These are phyloP conservation scores for Paraglomus brasilianum DNA, from an alignment of 192 early-diverging fungal genomes.

Conservation along the genomic window DNA sequence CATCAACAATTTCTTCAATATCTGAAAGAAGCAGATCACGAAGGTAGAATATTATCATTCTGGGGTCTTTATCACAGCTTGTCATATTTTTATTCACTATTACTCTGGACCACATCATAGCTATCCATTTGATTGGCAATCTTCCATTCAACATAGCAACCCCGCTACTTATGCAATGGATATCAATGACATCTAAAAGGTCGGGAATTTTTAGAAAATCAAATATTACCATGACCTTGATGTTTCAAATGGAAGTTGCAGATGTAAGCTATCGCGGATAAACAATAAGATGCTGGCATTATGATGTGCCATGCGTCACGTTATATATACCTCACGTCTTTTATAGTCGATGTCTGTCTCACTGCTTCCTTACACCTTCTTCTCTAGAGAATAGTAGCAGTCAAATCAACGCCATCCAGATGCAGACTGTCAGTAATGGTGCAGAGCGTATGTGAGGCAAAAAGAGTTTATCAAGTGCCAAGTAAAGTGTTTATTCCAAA, in stretches of 20 bases:
- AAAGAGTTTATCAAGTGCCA: constrained; percentile 60
- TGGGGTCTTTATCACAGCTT: neutral
- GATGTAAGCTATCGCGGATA: constrained; percentile 36
- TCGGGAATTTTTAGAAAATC: constrained; percentile 60
- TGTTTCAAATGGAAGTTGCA: constrained; percentile 84
- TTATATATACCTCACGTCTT: neutral
- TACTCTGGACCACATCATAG: neutral
- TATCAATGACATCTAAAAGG: constrained; percentile 52
- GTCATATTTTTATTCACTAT: constrained; percentile 9
- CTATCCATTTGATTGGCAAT: constrained; percentile 72
- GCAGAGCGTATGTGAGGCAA: constrained; percentile 67
- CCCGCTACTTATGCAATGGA: constrained; percentile 70
- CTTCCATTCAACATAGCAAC: constrained; percentile 77
- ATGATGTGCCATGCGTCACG: neutral
- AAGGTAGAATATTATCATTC: constrained; percentile 11
- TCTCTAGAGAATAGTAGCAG: constrained; percentile 58
- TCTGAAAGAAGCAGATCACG: constrained; percentile 29
- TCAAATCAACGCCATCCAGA: constrained; percentile 47
- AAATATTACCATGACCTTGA: constrained; percentile 67
- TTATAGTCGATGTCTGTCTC: neutral
- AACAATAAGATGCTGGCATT: too few species aligned
- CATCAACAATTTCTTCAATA: constrained; percentile 49
- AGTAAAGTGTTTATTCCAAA: constrained; percentile 70
- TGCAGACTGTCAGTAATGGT: constrained; percentile 70
- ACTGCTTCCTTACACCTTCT: neutral